Base-by-base conservation (phyloP, 805 yeast species). In the Saccharomycopsis sp. region DNA sequence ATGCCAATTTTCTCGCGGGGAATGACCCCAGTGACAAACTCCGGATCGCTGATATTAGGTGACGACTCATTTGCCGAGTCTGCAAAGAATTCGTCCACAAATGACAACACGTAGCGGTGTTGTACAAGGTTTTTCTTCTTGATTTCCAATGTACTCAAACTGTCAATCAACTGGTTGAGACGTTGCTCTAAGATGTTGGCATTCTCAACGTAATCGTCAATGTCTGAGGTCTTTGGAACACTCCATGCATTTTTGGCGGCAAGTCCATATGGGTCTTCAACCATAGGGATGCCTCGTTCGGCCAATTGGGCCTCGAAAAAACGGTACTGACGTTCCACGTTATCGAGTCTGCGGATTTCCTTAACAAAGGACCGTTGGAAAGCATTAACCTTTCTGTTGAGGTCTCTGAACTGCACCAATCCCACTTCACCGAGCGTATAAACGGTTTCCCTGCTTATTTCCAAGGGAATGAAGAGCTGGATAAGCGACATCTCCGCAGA, bases 21-120 rank as follows among this genome's bases (percentile, higher is more conserved):
- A 57, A 86, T 82, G 17, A 84, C 85, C 68, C 91, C 92, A 9
- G 88, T 75, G 52, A 86, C 80, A 64, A 82, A 85, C 56, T 73
- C 78, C 2, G 47, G 24, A 3, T 53, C 53, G 17, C 53, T 34
- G 17, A 42, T 60, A 62, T 56, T 53, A 59, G 57, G 3, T 65
- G 59, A 7, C 66, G 67, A 51, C 62, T 64, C 19, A 20, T n/a
- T n/a, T 19, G 64, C 57, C 3, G 65, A 61, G 9, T 59, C 62
- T 15, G 67, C 65, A 63, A 82, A 81, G 59, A 81, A 81, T 25
- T 71, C 75, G 61, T 80, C 82, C 9, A 81, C 78, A 24, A 80
- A 74, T 56, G 71, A 71, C 58, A 82, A 68, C 17, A 80, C 83
- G 59, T 77, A 78, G 66, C 85, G 83, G 62, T 78, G 77, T 69